Evolutionary conservation across 768 basidiomycete species (phyloP), one percentile per base, ranked within the genome.

Genomic region (Russula griseocarnosa): DNA sequence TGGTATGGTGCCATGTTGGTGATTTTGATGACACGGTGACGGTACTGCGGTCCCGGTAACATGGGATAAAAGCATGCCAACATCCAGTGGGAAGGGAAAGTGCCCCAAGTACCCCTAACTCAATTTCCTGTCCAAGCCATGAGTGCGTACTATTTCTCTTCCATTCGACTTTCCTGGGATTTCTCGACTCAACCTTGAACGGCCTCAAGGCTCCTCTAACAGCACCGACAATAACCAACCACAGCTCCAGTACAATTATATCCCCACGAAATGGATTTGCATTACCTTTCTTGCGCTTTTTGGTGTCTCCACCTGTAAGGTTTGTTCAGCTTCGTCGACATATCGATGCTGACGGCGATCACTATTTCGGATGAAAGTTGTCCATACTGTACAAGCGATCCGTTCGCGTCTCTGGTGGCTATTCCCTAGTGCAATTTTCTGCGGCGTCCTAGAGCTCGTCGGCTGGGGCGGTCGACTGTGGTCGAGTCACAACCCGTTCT

Each of bases 261-360:
- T 73, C 3, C 76, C 76, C 2, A 78, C 76, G 0, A 69, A 74
- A 55, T 76, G 75, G 72, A 68, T 78, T 26, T 72, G 71, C 63
- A 71, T 74, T 47, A 59, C 75, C 30, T 30, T 30, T 5, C 30
- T 30, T 30, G 30, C 5, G 30, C 30, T 30, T 30, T 30, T 30
- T 5, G 30, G 30, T 5, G 30, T 30, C 30, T 30, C 30, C 30
- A 30, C 30, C 0, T 9, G 32, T 32, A 32, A 2, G 32, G 32
- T 32, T 32, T 9, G 8, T 32, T 32, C 32, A 32, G 32, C 32
- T 32, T 9, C 32, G 10, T 32, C 32, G 9, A 32, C 32, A 32
- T 0, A 32, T 9, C 2, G 9, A 32, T 2, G 32, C 32, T 32
- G 8, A 32, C 32, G 10, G 10, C 32, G 9, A 32, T 32, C 32